These are phyloP conservation scores for Irpex lacteus DNA, from an alignment of 1,284 basidiomycete species.

Conservation along the genomic window DNA sequence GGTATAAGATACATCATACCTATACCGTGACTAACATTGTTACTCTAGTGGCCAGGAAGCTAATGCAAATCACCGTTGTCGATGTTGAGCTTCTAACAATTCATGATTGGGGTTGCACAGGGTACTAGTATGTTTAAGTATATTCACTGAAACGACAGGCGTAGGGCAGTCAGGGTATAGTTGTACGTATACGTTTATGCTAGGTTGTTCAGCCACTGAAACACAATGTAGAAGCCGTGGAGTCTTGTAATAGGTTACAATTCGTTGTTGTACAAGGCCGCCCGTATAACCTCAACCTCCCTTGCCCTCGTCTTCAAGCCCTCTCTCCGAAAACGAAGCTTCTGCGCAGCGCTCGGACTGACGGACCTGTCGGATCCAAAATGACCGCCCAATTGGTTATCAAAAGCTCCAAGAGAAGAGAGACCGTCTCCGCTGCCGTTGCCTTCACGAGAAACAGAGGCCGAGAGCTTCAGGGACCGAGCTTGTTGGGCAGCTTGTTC, in stretches of 20 bases:
- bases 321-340: neutral
- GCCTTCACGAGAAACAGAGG: neutral
- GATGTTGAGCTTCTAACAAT: too few relatives aligned
- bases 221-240: too few relatives aligned
- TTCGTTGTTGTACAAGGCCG: neutral
- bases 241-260: neutral
- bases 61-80: too few relatives aligned
- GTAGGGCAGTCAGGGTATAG: too few relatives aligned
- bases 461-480: neutral
- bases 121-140: too few relatives aligned
- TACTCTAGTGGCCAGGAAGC: too few relatives aligned
- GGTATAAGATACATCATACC: too few relatives aligned
- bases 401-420: neutral
- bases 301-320: neutral
- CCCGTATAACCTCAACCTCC: neutral
- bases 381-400: neutral
- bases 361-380: neutral
- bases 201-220: too few relatives aligned
- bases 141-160: too few relatives aligned
- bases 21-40: too few relatives aligned
- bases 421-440: neutral
- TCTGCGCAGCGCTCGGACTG: neutral
- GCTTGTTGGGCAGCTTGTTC: slow-evolving; percentile 1
- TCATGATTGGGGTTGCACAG: too few relatives aligned
- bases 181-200: too few relatives aligned